Evolutionary conservation across 352 stramenopile species (phyloP).

Genomic region (Phytopythium litorale): DNA sequence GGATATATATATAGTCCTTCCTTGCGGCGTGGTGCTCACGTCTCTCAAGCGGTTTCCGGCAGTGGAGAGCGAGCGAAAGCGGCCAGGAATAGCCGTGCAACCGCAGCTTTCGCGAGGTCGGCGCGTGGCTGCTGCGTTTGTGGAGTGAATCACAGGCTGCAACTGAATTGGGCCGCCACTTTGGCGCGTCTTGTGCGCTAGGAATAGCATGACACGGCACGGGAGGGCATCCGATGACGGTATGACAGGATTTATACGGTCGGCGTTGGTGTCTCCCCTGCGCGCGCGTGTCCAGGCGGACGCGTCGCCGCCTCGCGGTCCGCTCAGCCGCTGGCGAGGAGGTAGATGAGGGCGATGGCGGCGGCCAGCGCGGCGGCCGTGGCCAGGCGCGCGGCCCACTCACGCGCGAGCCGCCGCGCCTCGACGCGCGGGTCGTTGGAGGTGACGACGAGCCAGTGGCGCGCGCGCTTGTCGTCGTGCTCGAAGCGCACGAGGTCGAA

Average conservation of each 20-base stretch:
- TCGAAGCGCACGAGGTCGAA: conserved; percentile 57
- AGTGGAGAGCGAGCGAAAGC: background rate
- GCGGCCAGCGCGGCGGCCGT: conserved; percentile 3
- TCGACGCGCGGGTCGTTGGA: conserved; percentile 41
- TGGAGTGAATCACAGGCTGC: background rate
- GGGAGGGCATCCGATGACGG: no score
- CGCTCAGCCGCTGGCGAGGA: conserved; percentile 4
- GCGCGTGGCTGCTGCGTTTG: background rate
- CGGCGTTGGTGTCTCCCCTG: background rate
- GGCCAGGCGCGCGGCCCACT: conserved; percentile 4
- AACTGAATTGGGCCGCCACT: background rate
- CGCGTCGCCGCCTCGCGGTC: background rate
- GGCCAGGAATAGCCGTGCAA: background rate
- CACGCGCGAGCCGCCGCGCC: conserved; percentile 14
- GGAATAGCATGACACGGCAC: background rate
- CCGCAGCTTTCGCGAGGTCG: background rate
- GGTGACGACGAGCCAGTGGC: conserved; percentile 40
- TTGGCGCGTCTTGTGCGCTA: background rate
- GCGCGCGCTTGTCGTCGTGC: conserved; percentile 30
- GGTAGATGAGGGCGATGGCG: conserved; percentile 7
- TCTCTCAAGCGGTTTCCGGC: background rate
- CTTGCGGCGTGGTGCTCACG: no score
- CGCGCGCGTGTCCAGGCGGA: background rate
- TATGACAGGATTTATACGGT: background rate
- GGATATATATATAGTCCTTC: background rate